phyloP scores from a whole-genome alignment of 805 yeast genomes.

The Brettanomyces bruxellensis region DNA sequence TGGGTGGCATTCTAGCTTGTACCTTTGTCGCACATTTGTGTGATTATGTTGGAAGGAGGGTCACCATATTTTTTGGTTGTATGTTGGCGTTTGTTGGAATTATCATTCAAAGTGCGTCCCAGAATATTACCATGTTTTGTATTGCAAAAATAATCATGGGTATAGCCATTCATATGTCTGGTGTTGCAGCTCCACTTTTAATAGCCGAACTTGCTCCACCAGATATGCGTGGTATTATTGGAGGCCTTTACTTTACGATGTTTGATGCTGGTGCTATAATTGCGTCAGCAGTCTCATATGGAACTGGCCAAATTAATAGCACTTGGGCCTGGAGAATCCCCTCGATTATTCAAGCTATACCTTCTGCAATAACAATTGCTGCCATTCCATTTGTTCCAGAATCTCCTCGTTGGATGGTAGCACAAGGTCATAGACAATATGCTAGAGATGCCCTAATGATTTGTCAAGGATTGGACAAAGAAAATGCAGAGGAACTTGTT shows the following conservation, averaged over 20 bases:
- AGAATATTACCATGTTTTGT: conserved; percentile 21
- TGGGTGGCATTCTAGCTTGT: conserved; percentile 3
- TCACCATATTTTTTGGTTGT: conserved; percentile 42
- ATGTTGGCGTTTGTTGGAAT: conserved; percentile 47
- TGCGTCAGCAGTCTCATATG: conserved; percentile 32
- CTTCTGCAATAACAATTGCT: conserved; percentile 31
- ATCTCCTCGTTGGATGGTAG: conserved; percentile 26
- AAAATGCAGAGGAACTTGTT: conserved; percentile 20
- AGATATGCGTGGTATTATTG: conserved; percentile 18
- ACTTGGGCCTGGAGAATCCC: conserved; percentile 47
- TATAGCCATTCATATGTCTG: conserved; percentile 17
- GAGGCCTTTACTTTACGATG: conserved; percentile 33
- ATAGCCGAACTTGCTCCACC: conserved; percentile 22
- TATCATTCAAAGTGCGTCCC: conserved; percentile 37
- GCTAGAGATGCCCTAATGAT: conserved; percentile 25
- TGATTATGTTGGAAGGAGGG: conserved; percentile 49
- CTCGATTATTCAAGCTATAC: conserved; percentile 37
- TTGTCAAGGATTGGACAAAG: conserved; percentile 24
- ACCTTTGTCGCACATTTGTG: conserved; percentile 25
- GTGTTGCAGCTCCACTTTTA: conserved; percentile 20
- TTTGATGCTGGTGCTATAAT: conserved; percentile 37
- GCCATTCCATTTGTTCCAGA: conserved; percentile 31
- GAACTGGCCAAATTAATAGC: conserved; percentile 27
- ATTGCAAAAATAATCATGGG: conserved; percentile 26
- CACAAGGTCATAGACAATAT: conserved; percentile 25